Evolutionary conservation across 2,329 filamentous ascomycete genomes (phyloP), one percentile per base, ranked within the genome.

Genomic region (Alternaria panax): DNA sequence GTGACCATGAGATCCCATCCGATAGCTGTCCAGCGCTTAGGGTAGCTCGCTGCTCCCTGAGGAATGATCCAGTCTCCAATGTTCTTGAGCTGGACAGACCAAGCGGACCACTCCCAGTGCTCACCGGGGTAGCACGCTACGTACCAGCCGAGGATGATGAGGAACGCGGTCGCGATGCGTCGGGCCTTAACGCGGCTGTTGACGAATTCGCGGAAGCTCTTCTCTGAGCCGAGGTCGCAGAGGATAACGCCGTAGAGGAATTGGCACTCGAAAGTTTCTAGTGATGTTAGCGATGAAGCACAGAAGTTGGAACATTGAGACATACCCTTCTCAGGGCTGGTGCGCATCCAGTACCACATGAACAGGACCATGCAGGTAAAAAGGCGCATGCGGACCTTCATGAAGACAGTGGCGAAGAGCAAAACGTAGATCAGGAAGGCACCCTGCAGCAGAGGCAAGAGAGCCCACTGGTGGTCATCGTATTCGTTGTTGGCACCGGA

Each of bases 401-500:
- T 80, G 59, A 79, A 81, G 57, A 82, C 78, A 9, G 80, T 82
- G 20, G 82, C 82, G 18, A 80, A 78, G 25, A 84, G 74, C 27
- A 82, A 68, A 6, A 84, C 76, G 62, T 83, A 85, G 34, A 85
- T 80, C 62, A 82, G 76, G 77, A 85, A 84, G 0, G 82, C 82
- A 11, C 82, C 82, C 57, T 81, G 74, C 5, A 85, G 70, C 47
- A 85, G 72, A 12, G 82, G 82, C 27, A 83, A 72, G 66, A 85
- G 78, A 3, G 84, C 83, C 84, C 84, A 86, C 66, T 86, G 84
- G 60, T 86, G 83, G 56, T 84, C 80, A 66, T 86, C 84, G 54
- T 84, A 85, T 8, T 80, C 76, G 73, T 84, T 84, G 66, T 81
- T 81, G 1, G 80, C 80, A 52, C 78, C 82, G 12, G 82, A 84